These are phyloP conservation scores for Trichoderma koningiopsis DNA, from an alignment of 2,329 filamentous ascomycete species.

Conservation along the genomic window DNA sequence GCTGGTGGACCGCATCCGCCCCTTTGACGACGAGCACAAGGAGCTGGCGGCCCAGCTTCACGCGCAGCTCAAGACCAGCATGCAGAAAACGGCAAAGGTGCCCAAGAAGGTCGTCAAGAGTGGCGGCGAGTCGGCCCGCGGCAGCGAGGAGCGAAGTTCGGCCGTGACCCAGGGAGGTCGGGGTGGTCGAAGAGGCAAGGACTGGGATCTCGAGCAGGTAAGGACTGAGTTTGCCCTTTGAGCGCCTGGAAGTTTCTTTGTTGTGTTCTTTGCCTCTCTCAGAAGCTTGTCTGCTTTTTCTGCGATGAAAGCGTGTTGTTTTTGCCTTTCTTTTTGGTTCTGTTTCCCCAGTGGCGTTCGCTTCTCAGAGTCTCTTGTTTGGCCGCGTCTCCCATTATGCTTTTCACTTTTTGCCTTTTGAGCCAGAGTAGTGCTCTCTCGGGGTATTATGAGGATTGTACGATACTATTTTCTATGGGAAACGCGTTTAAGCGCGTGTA, in stretches of 20 bases:
- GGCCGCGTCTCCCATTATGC: not conserved
- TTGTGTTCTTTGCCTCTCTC: not conserved
- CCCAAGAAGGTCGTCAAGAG: slow-evolving; percentile 50
- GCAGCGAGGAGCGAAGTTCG: slow-evolving; percentile 75
- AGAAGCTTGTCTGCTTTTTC: not conserved
- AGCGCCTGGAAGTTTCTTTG: not conserved
- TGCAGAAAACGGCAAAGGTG: slow-evolving; percentile 56
- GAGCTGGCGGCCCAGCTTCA: slow-evolving; percentile 78
- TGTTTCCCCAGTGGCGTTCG: not conserved
- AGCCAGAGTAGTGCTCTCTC: slow-evolving; percentile 21
- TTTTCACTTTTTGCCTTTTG: not conserved
- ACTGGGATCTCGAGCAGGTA: slow-evolving; percentile 82
- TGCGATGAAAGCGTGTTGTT: not conserved
- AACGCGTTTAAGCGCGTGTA: not conserved
- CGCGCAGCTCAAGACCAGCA: slow-evolving; percentile 65
- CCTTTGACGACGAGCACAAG: slow-evolving; percentile 92
- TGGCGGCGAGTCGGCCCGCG: slow-evolving; percentile 58
- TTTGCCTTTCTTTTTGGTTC: not conserved
- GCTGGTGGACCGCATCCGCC: slow-evolving; percentile 86
- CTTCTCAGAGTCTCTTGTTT: not conserved
- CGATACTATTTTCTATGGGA: not conserved
- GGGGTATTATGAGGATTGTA: not conserved
- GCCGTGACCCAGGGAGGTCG: slow-evolving; percentile 62
- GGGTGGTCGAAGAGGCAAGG: slow-evolving; percentile 73
- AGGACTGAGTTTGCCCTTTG: slow-evolving; percentile 36